phyloP scores from a whole-genome alignment of 352 stramenopile species.

The Phytophthora agathidicida region DNA sequence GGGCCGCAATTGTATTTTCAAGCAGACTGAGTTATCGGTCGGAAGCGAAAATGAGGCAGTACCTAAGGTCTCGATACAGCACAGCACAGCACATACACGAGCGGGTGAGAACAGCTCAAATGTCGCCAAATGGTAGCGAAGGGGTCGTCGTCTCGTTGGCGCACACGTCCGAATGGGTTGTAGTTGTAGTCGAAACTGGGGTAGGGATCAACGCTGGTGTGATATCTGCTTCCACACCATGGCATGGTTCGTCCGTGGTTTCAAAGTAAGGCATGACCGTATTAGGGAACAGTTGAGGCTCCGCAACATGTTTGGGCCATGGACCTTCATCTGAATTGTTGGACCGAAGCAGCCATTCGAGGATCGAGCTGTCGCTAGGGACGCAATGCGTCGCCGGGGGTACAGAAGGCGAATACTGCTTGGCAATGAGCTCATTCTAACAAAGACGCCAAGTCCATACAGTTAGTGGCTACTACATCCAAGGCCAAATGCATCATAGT shows the following conservation, averaged over 20 bases:
- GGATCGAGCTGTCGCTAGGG: conserved; percentile 41
- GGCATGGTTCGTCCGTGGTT: conserved; percentile 49
- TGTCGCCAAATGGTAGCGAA: conserved; percentile 38
- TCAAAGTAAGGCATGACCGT: conserved; percentile 58
- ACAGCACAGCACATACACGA: too few relatives aligned
- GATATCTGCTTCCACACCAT: conserved; percentile 37
- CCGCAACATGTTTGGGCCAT: conserved; percentile 17
- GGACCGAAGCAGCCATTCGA: conserved; percentile 72
- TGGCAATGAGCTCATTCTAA: conserved; percentile 59
- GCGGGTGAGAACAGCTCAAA: conserved; percentile 20
- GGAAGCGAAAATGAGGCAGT: conserved; percentile 30
- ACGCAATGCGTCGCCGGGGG: conserved; percentile 21
- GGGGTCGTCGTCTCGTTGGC: conserved; percentile 22
- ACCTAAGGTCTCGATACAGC: conserved; percentile 28
- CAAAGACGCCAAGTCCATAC: background rate
- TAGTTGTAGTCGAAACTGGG: conserved; percentile 11
- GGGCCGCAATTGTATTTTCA: conserved; percentile 38
- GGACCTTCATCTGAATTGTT: conserved; percentile 51
- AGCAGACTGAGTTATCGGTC: conserved; percentile 15
- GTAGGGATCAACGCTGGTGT: conserved; percentile 41
- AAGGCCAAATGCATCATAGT: background rate
- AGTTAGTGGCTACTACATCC: conserved; percentile 2
- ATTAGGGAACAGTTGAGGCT: conserved; percentile 23
- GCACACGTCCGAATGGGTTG: conserved; percentile 20
- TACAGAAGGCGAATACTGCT: conserved; percentile 41